Percentiles rank a stretch among this genome's conserved stretches.
These are phyloP conservation scores for Podaxis sp. DNA, from an alignment of 768 basidiomycete genomes.

Conservation along the genomic window DNA sequence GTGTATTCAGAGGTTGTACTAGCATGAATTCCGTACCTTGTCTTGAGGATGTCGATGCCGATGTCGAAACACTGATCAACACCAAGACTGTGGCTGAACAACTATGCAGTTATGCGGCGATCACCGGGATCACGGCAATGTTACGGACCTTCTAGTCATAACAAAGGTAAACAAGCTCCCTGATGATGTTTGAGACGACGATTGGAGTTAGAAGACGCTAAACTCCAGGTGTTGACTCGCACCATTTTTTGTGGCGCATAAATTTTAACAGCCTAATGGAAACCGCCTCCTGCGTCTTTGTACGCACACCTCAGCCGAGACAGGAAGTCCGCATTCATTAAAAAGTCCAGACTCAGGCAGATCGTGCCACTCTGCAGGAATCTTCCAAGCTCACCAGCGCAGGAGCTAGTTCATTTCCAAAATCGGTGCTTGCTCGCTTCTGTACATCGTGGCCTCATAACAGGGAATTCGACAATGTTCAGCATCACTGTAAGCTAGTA, in stretches of 20 bases:
- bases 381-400: not conserved
- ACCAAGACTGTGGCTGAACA: conserved; percentile 31
- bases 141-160: not conserved
- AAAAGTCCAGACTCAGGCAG: not conserved
- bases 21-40: conserved; percentile 41
- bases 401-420: not conserved
- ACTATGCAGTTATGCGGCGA: conserved; percentile 34
- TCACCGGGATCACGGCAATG: conserved; percentile 17
- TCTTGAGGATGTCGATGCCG: conserved; percentile 60
- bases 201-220: too few species aligned
- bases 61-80: conserved; percentile 31
- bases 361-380: not conserved
- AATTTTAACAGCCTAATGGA: too few species aligned
- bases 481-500: conserved; percentile 7
- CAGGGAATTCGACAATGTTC: not conserved
- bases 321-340: too few species aligned
- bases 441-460: not conserved
- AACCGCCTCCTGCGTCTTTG: too few species aligned
- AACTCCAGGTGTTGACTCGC: too few species aligned
- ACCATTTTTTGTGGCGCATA: too few species aligned
- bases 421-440: not conserved
- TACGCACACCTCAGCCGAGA: too few species aligned
- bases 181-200: too few species aligned
- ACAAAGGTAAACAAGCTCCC: not conserved
- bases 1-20: conserved; percentile 14